Evolutionary conservation across 1,139 yeast species (phyloP), one percentile per base, ranked within the genome.

Genomic region (Hansenula anomala): DNA sequence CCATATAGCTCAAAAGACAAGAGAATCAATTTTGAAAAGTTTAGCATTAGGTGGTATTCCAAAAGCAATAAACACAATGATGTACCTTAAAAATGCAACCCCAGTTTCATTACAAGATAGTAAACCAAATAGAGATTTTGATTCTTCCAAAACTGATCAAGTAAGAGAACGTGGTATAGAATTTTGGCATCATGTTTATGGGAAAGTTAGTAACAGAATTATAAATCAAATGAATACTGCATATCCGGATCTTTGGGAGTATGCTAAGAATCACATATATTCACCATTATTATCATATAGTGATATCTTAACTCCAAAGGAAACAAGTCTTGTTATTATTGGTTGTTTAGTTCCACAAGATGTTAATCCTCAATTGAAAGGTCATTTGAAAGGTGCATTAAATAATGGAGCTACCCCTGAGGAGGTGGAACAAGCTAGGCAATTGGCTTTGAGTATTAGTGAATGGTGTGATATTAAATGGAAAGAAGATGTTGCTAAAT

Each of bases 301-400:
- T 12, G 81, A 71, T 5, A 69, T 87, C 2, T 64, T 89, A 29
- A 60, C 71, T 11, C 80, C 85, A 2, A 71, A 68, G 45, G 96
- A 88, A 46, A 83, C 96, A 0, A 80, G 92, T 29, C 59, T 87
- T 51, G 82, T 88, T 34, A 78, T 89, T 6, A 77, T 89, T 24
- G 83, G 95, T 1, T 73, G 90, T 45, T 70, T 90, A 52, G 80
- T 89, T 13, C 97, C 97, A 0, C 96, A 87, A 57, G 95, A 89
- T 59, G 96, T 89, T n/a, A 87, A 85, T 50, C 96, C 96, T 0
- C 96, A 89, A 55, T 69, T 89, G 48, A 87, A 87, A 61, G 97
- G 97, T 0, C 97, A 89, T 57, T 69, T 89, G 45, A 77, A 73
- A 55, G 97, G 97, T 0, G 96, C 96, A 0, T 44, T 80, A 39